Conservation (phyloP, 495 filamentous ascomycete species). For the Cercophora samala region DNA sequence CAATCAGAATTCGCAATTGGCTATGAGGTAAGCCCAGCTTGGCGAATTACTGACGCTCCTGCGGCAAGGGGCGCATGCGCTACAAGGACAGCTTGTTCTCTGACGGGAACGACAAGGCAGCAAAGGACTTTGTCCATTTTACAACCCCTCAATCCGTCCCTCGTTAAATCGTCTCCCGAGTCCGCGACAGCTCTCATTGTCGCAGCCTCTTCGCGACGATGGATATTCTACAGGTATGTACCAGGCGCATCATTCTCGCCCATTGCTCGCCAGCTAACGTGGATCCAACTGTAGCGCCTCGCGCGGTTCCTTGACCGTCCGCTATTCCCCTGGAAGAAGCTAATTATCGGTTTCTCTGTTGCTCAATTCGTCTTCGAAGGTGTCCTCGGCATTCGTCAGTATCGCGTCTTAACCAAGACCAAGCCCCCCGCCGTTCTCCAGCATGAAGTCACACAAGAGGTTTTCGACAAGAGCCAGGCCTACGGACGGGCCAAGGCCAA, state of each 20-base stretch:
- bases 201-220: constrained; percentile 34
- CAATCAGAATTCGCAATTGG: constrained; percentile 1
- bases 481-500: constrained; percentile 94
- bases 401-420: constrained; percentile 72
- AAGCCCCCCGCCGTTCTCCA: constrained; percentile 79
- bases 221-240: constrained; percentile 53
- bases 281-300: constrained; percentile 60
- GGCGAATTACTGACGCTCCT: not conserved
- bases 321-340: constrained; percentile 92
- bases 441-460: constrained; percentile 81
- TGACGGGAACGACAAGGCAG: not conserved
- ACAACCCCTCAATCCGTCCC: constrained; percentile 20
- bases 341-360: constrained; percentile 89
- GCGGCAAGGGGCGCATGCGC: not conserved
- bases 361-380: constrained; percentile 85
- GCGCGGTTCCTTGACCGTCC: constrained; percentile 85
- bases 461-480: constrained; percentile 93
- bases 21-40: constrained; percentile 13
- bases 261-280: constrained; percentile 8
- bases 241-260: not conserved
- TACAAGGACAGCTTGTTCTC: constrained; percentile 25
- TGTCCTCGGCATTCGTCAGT: constrained; percentile 82
- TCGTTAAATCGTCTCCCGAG: constrained; percentile 14
- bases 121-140: constrained; percentile 9
- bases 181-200: constrained; percentile 20